These are phyloP conservation scores for Ophiostoma perfectum DNA, from an alignment of 2,329 filamentous ascomycete genomes.

Conservation along the genomic window DNA sequence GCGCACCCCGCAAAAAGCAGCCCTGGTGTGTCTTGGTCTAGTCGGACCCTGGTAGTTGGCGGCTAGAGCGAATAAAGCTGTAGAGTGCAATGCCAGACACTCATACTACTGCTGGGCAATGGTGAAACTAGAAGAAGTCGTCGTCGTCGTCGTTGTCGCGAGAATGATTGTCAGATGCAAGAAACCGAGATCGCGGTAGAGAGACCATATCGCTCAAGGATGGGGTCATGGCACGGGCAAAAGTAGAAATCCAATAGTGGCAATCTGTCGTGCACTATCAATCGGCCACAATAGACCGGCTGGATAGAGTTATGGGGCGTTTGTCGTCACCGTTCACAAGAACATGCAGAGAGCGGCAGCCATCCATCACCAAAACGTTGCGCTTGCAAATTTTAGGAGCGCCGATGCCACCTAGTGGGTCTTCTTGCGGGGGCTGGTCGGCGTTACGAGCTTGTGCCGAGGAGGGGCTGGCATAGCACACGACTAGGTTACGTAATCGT, in stretches of 20 bases:
- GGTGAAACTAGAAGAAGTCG: not conserved
- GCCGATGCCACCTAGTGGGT: slow-evolving; percentile 11
- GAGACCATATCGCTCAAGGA: not conserved
- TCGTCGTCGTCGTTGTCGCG: not conserved
- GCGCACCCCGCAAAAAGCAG: slow-evolving; percentile 17
- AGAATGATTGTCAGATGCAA: not conserved
- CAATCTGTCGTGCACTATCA: not conserved
- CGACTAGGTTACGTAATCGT: not conserved
- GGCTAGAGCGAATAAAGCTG: not conserved
- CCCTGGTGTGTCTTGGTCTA: slow-evolving; percentile 14
- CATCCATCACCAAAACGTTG: slow-evolving; percentile 2
- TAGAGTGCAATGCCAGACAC: not conserved
- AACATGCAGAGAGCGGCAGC: not conserved
- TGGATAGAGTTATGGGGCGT: slow-evolving; percentile 8
- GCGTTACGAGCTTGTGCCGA: slow-evolving; percentile 8
- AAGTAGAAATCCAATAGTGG: slow-evolving; percentile 3
- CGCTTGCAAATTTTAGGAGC: slow-evolving; percentile 8
- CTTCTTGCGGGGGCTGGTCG: not conserved
- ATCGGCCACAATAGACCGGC: not conserved
- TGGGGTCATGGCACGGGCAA: not conserved
- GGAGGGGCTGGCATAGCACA: not conserved
- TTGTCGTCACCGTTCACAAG: slow-evolving; percentile 10
- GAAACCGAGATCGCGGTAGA: not conserved
- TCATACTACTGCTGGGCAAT: not conserved
- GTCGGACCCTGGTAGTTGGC: slow-evolving; percentile 11